Conservation (phyloP, 2,329 filamentous ascomycete genomes). For the Fusarium verticillioides region DNA sequence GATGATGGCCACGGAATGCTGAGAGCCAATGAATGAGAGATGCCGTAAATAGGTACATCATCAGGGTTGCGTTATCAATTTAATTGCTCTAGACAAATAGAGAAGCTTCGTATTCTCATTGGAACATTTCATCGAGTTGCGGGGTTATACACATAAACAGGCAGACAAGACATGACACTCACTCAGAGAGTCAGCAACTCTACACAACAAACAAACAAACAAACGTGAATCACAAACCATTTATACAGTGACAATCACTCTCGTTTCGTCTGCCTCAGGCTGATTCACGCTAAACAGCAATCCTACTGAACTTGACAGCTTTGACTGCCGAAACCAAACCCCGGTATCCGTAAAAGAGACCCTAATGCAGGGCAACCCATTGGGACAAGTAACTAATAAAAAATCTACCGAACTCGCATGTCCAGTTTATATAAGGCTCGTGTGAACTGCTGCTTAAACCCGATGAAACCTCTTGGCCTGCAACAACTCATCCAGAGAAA, state of each 20-base stretch:
- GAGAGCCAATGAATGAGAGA: slow-evolving; percentile 28
- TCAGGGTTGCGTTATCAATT: neutral
- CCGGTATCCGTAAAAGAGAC: neutral
- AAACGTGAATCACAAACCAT: neutral
- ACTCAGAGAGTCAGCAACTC: neutral
- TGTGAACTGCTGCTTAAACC: neutral
- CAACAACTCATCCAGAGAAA: neutral
- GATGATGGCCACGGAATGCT: slow-evolving; percentile 14
- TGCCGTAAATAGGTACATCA: neutral
- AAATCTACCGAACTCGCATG: slow-evolving; percentile 9
- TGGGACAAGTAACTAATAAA: neutral
- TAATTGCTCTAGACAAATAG: slow-evolving; percentile 14
- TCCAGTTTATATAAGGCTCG: neutral
- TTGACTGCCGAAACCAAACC: slow-evolving; percentile 18
- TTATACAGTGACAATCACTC: neutral
- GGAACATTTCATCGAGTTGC: slow-evolving; percentile 3
- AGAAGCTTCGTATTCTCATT: slow-evolving; percentile 6
- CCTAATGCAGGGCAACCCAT: slow-evolving; percentile 11
- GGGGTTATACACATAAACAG: slow-evolving; percentile 1
- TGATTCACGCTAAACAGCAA: neutral
- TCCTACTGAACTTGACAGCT: neutral
- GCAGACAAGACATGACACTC: neutral
- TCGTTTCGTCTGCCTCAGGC: neutral
- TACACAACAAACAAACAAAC: neutral
- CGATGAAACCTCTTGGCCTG: neutral